Evolutionary conservation across 2,329 filamentous ascomycete species (phyloP).

Genomic region (Xylariaceae sp.): DNA sequence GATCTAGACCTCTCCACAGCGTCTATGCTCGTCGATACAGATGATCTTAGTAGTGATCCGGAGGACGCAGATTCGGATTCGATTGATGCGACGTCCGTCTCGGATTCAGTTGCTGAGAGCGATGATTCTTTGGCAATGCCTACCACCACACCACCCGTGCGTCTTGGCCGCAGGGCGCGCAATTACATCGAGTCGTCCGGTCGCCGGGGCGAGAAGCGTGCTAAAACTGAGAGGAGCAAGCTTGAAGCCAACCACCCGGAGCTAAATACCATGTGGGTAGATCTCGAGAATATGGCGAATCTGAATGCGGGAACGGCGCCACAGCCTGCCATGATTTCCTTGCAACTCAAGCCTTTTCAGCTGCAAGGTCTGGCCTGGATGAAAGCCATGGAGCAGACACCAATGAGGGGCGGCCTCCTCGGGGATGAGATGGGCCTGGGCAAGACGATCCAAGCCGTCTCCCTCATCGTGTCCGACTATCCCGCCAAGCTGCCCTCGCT

Average conservation of each 20-base stretch:
- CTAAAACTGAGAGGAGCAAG: conserved; percentile 59
- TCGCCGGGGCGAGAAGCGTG: too few species aligned
- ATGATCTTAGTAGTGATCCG: too few species aligned
- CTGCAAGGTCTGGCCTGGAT: conserved; percentile 94
- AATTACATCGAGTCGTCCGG: too few species aligned
- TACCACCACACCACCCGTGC: too few species aligned
- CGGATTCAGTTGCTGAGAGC: too few species aligned
- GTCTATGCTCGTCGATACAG: too few species aligned
- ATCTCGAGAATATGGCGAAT: conserved; percentile 61
- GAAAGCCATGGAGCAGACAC: conserved; percentile 76
- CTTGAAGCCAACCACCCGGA: conserved; percentile 73
- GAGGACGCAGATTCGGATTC: too few species aligned
- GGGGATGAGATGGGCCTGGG: conserved; percentile 99
- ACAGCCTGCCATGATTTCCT: conserved; percentile 73
- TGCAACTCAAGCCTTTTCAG: conserved; percentile 87
- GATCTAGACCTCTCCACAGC: too few species aligned
- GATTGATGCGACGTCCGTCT: too few species aligned
- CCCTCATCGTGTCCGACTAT: conserved; percentile 95
- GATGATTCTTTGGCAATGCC: too few species aligned
- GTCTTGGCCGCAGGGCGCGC: too few species aligned
- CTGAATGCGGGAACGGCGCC: conserved; percentile 57
- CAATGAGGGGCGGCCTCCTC: conserved; percentile 83
- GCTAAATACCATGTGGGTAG: conserved; percentile 78
- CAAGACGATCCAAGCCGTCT: conserved; percentile 97
- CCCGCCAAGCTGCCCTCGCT: conserved; percentile 77